Percentiles rank a stretch among this genome's conserved stretches.
These are phyloP conservation scores for Cadophora malorum DNA, from an alignment of 2,329 filamentous ascomycete species.

Conservation along the genomic window DNA sequence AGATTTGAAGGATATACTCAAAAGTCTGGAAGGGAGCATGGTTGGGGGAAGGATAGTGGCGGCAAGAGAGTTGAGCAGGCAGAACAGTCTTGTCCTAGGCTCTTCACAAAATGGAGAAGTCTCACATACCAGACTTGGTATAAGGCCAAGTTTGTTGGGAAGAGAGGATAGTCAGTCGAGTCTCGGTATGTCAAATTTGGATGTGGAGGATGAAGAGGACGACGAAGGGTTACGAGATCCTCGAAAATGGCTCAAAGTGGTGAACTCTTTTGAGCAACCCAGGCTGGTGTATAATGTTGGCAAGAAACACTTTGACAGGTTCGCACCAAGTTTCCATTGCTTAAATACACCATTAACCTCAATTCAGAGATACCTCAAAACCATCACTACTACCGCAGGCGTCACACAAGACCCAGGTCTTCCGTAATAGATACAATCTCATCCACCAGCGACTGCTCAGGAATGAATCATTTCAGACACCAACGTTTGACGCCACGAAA, in stretches of 20 bases:
- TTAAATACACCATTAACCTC: constrained; percentile 24
- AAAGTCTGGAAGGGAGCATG: constrained; percentile 86
- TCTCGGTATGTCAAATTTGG: constrained; percentile 63
- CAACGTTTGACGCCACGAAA: constrained; percentile 70
- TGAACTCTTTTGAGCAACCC: constrained; percentile 87
- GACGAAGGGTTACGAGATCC: constrained; percentile 67
- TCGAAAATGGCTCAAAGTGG: constrained; percentile 81
- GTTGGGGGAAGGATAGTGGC: constrained; percentile 75
- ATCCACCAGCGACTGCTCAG: constrained; percentile 90
- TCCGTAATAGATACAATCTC: constrained; percentile 89
- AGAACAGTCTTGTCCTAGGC: constrained; percentile 70
- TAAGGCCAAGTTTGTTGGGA: constrained; percentile 54
- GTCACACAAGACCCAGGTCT: constrained; percentile 82
- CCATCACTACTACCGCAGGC: constrained; percentile 77
- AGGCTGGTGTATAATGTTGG: constrained; percentile 74
- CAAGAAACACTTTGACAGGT: constrained; percentile 93
- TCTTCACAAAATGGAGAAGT: constrained; percentile 57
- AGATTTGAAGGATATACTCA: constrained; percentile 81
- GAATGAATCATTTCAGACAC: constrained; percentile 91
- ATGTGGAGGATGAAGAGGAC: constrained; percentile 61
- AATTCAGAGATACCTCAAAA: constrained; percentile 61
- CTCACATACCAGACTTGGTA: constrained; percentile 61
- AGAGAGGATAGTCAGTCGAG: constrained; percentile 71
- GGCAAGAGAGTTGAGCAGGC: constrained; percentile 61
- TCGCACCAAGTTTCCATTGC: constrained; percentile 38